Conservation (phyloP, 805 yeast species). For the Lipomyces sp. region DNA sequence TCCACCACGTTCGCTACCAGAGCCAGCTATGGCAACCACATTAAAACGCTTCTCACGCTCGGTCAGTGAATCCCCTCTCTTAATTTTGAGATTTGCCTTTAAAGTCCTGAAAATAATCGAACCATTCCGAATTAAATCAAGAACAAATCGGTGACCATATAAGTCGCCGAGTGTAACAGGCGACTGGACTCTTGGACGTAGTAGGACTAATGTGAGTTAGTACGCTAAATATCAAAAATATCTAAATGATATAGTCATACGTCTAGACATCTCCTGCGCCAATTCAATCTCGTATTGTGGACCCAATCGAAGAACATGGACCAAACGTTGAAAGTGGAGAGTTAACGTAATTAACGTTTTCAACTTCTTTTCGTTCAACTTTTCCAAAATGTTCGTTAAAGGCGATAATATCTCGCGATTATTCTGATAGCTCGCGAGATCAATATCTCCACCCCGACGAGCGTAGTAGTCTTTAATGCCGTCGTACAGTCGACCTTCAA, state of each 20-base stretch:
- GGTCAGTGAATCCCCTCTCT: slow-evolving; percentile 10
- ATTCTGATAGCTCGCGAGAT: slow-evolving; percentile 27
- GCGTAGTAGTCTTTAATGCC: slow-evolving; percentile 68
- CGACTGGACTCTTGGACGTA: slow-evolving; percentile 57
- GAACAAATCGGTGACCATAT: slow-evolving; percentile 61
- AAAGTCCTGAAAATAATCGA: slow-evolving; percentile 56
- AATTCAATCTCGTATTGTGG: slow-evolving; percentile 48
- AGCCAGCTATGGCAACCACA: slow-evolving; percentile 24
- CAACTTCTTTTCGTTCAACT: slow-evolving; percentile 69
- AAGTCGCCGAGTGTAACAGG: slow-evolving; percentile 60
- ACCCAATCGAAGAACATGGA: slow-evolving; percentile 53
- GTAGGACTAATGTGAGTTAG: slow-evolving; percentile 51
- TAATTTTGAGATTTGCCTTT: slow-evolving; percentile 10
- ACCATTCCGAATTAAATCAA: slow-evolving; percentile 65
- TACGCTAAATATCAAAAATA: background rate
- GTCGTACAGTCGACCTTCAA: slow-evolving; percentile 69
- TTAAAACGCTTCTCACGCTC: slow-evolving; percentile 19
- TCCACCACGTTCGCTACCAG: slow-evolving; percentile 3
- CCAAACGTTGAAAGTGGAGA: slow-evolving; percentile 71
- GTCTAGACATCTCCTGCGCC: slow-evolving; percentile 64
- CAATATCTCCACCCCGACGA: slow-evolving; percentile 51
- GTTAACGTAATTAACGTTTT: slow-evolving; percentile 82
- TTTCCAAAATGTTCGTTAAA: slow-evolving; percentile 62
- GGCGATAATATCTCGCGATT: slow-evolving; percentile 19
- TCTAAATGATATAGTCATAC: background rate